Conservation (phyloP, 805 yeast species). For the Hanseniaspora taiwanica region DNA sequence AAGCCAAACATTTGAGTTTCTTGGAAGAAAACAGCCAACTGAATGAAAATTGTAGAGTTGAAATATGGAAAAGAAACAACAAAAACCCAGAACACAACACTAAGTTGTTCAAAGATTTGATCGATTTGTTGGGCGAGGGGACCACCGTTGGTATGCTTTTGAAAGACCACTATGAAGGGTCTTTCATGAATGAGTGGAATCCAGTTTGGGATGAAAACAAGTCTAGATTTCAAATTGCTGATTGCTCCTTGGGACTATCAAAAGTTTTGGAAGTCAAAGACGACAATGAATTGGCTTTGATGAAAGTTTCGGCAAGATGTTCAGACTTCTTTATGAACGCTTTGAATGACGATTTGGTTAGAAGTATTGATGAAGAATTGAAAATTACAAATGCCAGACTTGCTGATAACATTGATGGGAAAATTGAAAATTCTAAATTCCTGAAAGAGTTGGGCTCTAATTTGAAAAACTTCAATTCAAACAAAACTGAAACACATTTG, state of each 20-base stretch:
- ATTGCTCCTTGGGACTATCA: constrained; percentile 41
- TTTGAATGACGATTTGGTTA: constrained; percentile 79
- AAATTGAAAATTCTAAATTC: constrained; percentile 68
- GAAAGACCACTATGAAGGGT: constrained; percentile 73
- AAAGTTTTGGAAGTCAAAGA: constrained; percentile 63
- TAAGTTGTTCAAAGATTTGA: constrained; percentile 45
- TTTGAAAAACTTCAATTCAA: constrained; percentile 20
- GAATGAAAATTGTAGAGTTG: constrained; percentile 34
- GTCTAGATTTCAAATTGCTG: constrained; percentile 31
- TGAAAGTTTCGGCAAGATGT: constrained; percentile 62
- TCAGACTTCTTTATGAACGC: constrained; percentile 68
- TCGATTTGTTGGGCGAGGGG: constrained; percentile 30
- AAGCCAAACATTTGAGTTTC: constrained; percentile 55
- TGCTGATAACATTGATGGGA: constrained; percentile 64
- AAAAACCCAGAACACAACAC: constrained; percentile 72
- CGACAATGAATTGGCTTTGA: constrained; percentile 52
- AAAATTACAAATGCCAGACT: constrained; percentile 60
- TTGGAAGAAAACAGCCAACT: constrained; percentile 27
- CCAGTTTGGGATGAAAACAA: constrained; percentile 27
- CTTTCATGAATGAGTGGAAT: constrained; percentile 74
- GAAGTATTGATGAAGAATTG: constrained; percentile 73
- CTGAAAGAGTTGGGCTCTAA: constrained; percentile 41
- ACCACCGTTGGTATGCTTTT: constrained; percentile 51
- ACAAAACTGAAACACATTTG: constrained; percentile 25
- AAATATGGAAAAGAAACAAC: constrained; percentile 54